Percentiles rank a stretch among this genome's conserved stretches.
Conservation (phyloP, 441 rosid genomes). For the Bruguiera hainesii region DNA sequence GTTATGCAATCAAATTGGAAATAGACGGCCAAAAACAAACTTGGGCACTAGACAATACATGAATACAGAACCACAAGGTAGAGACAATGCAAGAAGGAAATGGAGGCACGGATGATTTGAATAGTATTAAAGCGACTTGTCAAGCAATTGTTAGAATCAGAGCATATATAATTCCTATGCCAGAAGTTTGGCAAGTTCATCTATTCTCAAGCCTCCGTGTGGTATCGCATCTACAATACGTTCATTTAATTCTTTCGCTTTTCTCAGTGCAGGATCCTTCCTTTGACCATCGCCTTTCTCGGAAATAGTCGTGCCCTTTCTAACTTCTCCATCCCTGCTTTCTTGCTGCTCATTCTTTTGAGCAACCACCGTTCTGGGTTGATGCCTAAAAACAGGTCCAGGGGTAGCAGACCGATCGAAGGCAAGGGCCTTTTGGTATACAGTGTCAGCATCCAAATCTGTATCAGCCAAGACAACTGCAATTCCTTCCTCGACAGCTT, state of each 20-base stretch:
- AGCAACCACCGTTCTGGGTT: constrained; percentile 28
- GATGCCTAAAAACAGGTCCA: constrained; percentile 54
- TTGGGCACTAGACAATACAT: no score
- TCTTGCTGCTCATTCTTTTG: constrained; percentile 41
- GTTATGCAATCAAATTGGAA: constrained; percentile 19
- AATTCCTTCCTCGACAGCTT: constrained; percentile 68
- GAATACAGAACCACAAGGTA: no score
- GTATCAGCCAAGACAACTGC: constrained; percentile 51
- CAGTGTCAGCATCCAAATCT: constrained; percentile 56
- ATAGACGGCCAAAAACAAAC: no score
- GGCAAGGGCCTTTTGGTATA: constrained; percentile 53
- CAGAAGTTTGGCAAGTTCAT: constrained; percentile 87
- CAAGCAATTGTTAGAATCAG: neutral
- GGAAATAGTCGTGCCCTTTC: constrained; percentile 24
- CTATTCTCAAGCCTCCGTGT: constrained; percentile 57
- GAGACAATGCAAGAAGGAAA: no score
- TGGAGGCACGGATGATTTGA: no score
- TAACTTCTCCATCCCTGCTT: constrained; percentile 23
- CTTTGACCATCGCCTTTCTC: constrained; percentile 23
- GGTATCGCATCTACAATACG: constrained; percentile 32
- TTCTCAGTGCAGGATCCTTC: constrained; percentile 16
- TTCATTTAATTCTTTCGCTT: constrained; percentile 25
- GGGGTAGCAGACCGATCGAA: constrained; percentile 56
- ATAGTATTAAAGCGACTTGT: no score
- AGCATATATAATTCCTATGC: constrained; percentile 23